Conservation (phyloP, 306 rosid genomes). For the Sesbania bispinosa region DNA sequence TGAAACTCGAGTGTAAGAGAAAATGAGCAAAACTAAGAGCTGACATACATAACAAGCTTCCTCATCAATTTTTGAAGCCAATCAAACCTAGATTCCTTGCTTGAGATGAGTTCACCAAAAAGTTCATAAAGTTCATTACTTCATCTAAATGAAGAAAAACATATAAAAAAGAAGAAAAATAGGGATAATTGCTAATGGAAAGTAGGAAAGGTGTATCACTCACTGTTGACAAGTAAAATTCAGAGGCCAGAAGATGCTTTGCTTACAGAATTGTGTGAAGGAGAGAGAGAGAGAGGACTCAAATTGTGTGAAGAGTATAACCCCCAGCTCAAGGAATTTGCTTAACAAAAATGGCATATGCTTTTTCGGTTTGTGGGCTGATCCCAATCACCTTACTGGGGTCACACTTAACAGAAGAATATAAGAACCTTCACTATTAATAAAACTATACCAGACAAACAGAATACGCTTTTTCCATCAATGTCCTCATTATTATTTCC, state of each 20-base stretch:
- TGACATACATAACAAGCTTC: slow-evolving; percentile 17
- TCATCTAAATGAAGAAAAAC: slow-evolving; percentile 22
- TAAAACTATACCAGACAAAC: neutral
- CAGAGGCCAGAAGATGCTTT: slow-evolving; percentile 42
- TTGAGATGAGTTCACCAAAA: slow-evolving; percentile 36
- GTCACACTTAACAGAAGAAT: slow-evolving; percentile 23
- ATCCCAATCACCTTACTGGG: slow-evolving; percentile 3
- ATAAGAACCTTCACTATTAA: neutral
- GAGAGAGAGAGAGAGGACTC: neutral
- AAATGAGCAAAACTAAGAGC: slow-evolving; percentile 20
- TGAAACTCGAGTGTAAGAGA: slow-evolving; percentile 22
- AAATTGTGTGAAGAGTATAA: slow-evolving; percentile 20
- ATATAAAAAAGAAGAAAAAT: neutral
- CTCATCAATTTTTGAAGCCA: slow-evolving; percentile 12
- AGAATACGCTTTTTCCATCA: neutral
- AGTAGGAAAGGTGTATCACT: slow-evolving; percentile 33
- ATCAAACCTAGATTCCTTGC: slow-evolving; percentile 53
- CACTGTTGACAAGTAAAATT: slow-evolving; percentile 32
- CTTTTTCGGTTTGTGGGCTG: slow-evolving; percentile 16
- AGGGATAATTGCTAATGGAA: slow-evolving; percentile 1
- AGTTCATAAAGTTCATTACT: slow-evolving; percentile 32
- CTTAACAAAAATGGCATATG: neutral
- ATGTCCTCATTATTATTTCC: neutral
- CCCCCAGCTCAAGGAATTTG: slow-evolving; percentile 26
- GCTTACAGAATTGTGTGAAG: too few species aligned